phyloP scores from a whole-genome alignment of 208 protist species.

The Sergeia podlipaevii region DNA sequence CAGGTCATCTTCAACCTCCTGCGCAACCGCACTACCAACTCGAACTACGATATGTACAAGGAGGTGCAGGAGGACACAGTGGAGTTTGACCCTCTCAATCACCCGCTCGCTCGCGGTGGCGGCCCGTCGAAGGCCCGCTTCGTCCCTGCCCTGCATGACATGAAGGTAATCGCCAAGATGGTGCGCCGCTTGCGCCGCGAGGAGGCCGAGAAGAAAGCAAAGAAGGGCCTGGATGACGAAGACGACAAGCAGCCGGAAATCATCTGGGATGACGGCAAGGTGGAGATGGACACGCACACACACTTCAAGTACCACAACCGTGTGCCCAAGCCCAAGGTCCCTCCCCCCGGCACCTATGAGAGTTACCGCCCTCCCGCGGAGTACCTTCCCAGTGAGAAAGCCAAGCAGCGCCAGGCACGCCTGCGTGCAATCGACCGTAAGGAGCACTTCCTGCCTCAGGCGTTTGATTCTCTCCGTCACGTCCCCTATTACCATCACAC shows the following conservation, averaged over 20 bases:
- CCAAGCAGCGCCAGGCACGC: slow-evolving; percentile 82
- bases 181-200: slow-evolving; percentile 71
- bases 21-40: slow-evolving; percentile 87
- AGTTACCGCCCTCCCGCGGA: slow-evolving; percentile 99
- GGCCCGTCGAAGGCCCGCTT: slow-evolving; percentile 86
- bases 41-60: slow-evolving; percentile 88
- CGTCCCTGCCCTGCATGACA: slow-evolving; percentile 77
- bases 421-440: slow-evolving; percentile 91
- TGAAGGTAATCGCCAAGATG: slow-evolving; percentile 92
- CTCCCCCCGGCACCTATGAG: slow-evolving; percentile 93
- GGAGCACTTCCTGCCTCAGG: slow-evolving; percentile 92
- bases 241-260: slow-evolving; percentile 34
- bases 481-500: slow-evolving; percentile 95
- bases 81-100: slow-evolving; percentile 88
- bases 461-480: slow-evolving; percentile 91
- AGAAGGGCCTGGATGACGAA: slow-evolving; percentile 21
- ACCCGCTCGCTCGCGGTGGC: slow-evolving; percentile 84
- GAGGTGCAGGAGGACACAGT: slow-evolving; percentile 82
- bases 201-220: slow-evolving; percentile 29
- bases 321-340: slow-evolving; percentile 68
- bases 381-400: slow-evolving; percentile 94
- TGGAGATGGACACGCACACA: slow-evolving; percentile 86
- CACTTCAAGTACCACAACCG: slow-evolving; percentile 88
- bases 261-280: slow-evolving; percentile 80
- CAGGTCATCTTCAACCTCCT: slow-evolving; percentile 93